A percentile compares a stretch with the other conserved stretches of the same genome.
These are phyloP conservation scores for Polyplosphaeria fusca DNA, from an alignment of 495 filamentous ascomycete species.

Conservation along the genomic window DNA sequence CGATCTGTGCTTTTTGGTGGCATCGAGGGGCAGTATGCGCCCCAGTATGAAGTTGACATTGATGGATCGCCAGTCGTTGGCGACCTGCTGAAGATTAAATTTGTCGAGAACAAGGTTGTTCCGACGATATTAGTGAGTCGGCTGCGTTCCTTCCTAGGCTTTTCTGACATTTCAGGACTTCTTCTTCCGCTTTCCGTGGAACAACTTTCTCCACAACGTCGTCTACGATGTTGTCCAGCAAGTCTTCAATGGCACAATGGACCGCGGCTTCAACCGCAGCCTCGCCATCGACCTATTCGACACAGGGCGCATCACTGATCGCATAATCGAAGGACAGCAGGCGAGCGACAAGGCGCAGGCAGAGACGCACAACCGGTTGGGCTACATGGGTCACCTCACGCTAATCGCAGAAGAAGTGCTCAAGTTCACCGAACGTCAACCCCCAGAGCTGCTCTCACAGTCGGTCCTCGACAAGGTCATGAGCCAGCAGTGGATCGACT, in stretches of 20 bases:
- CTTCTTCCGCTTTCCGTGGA: constrained; percentile 99
- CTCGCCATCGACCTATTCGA: constrained; percentile 94
- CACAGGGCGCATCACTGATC: constrained; percentile 80
- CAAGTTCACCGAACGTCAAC: constrained; percentile 94
- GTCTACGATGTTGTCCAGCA: constrained; percentile 99
- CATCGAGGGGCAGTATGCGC: constrained; percentile 28
- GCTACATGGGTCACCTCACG: constrained; percentile 98
- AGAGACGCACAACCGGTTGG: constrained; percentile 81
- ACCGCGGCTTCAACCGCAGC: constrained; percentile 86
- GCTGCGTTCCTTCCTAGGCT: background rate
- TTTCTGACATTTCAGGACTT: constrained; percentile 59
- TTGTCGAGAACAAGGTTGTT: constrained; percentile 90
- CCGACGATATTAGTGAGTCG: constrained; percentile 83
- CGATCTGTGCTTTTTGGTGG: constrained; percentile 29
- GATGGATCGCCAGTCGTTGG: constrained; percentile 89
- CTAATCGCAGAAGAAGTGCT: constrained; percentile 98
- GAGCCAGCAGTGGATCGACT: constrained; percentile 85
- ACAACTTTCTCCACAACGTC: constrained; percentile 99
- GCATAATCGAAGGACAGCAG: constrained; percentile 85
- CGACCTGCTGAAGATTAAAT: constrained; percentile 93
- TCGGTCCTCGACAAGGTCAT: constrained; percentile 84
- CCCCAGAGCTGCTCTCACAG: constrained; percentile 79
- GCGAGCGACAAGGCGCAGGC: constrained; percentile 79
- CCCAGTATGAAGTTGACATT: constrained; percentile 58
- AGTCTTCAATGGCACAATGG: constrained; percentile 98